Conservation (phyloP, 2,329 filamentous ascomycete genomes). For the Canariomyces notabilis region DNA sequence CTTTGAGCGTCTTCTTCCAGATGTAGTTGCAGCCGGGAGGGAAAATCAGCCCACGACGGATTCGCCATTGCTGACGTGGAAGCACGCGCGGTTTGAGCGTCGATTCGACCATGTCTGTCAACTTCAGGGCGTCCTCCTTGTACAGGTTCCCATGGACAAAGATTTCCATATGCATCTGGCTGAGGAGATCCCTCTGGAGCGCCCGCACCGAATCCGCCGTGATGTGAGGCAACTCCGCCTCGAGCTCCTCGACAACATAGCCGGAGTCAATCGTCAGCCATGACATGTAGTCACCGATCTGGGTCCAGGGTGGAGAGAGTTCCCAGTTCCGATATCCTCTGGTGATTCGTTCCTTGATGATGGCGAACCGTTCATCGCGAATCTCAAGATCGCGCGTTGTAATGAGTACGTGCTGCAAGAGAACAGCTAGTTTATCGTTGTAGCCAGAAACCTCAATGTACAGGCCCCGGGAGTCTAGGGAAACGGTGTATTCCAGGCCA, state of each 20-base stretch:
- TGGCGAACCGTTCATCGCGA: constrained; percentile 80
- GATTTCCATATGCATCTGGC: constrained; percentile 81
- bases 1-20: constrained; percentile 74
- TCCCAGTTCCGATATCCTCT: constrained; percentile 81
- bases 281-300: constrained; percentile 75
- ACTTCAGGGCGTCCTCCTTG: constrained; percentile 83
- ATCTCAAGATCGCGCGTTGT: constrained; percentile 82
- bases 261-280: constrained; percentile 74
- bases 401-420: constrained; percentile 81
- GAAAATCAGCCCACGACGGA: constrained; percentile 70
- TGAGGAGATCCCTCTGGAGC: constrained; percentile 76
- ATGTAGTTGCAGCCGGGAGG: constrained; percentile 77
- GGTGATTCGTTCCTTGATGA: constrained; percentile 79
- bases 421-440: constrained; percentile 89
- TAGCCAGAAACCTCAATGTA: constrained; percentile 81
- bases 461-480: constrained; percentile 65
- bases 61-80: constrained; percentile 73
- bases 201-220: constrained; percentile 67
- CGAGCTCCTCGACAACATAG: constrained; percentile 74
- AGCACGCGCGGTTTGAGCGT: constrained; percentile 69
- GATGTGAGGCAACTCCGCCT: constrained; percentile 69
- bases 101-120: constrained; percentile 77
- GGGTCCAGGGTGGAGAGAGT: constrained; percentile 81
- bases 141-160: constrained; percentile 89
- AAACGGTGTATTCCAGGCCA: constrained; percentile 78